Evolutionary conservation across 345 rosid genomes (phyloP).

Genomic region (Eutrema japonicum): DNA sequence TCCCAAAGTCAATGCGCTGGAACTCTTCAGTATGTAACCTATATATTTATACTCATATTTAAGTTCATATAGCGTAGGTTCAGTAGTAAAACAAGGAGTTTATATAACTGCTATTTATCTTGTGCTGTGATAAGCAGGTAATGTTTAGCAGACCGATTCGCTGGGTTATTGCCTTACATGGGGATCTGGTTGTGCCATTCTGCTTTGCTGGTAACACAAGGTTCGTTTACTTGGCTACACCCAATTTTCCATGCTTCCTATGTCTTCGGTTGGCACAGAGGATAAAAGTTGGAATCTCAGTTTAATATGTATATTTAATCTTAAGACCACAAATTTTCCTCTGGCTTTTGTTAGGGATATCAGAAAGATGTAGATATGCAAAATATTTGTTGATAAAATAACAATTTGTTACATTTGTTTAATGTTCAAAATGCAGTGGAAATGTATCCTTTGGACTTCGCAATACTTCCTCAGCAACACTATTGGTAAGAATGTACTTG

Average conservation of each 20-base stretch:
- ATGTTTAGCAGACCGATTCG: constrained; percentile 92
- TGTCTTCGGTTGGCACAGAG: constrained; percentile 17
- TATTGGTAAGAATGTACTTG: constrained; percentile 54
- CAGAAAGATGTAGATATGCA: constrained; percentile 7
- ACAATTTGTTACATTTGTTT: constrained; percentile 7
- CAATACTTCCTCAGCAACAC: constrained; percentile 72
- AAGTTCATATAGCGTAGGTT: neutral
- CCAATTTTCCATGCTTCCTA: constrained; percentile 24
- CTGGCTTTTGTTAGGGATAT: constrained; percentile 2
- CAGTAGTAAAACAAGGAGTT: constrained; percentile 11
- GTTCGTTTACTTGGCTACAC: constrained; percentile 48
- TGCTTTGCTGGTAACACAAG: constrained; percentile 81
- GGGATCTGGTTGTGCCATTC: constrained; percentile 81
- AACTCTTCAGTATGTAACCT: constrained; percentile 66
- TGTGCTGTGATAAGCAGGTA: constrained; percentile 56
- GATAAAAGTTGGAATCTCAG: neutral
- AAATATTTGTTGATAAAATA: neutral
- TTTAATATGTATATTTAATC: neutral
- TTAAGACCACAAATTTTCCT: neutral
- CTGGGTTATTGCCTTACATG: constrained; percentile 95
- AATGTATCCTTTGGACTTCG: constrained; percentile 84
- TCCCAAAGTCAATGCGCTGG: constrained; percentile 98
- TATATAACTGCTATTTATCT: constrained; percentile 18
- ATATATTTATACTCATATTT: constrained; percentile 23
- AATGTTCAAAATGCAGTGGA: constrained; percentile 61